Evolutionary conservation across 2,329 filamentous ascomycete genomes (phyloP).

Genomic region (Stachybotrys echinatus): DNA sequence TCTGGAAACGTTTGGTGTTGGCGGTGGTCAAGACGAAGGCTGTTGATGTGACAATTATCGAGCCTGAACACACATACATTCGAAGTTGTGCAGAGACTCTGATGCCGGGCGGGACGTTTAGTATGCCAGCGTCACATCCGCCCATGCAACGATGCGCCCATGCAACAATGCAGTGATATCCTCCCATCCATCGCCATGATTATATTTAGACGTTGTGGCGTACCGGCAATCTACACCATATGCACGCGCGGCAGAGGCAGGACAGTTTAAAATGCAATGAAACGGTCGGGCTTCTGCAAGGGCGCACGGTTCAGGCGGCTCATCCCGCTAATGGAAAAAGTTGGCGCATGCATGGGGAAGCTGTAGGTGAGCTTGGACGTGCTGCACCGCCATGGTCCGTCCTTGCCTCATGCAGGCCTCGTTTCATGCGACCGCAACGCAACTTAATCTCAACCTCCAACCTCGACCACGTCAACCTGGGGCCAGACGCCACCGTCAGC

Average conservation of each 20-base stretch:
- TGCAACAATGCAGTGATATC: too few relatives aligned
- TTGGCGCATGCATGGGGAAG: slow-evolving; percentile 14
- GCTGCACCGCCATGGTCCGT: background rate
- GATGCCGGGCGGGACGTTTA: too few relatives aligned
- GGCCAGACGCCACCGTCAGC: background rate
- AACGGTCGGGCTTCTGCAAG: background rate
- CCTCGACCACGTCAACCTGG: background rate
- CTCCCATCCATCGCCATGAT: too few relatives aligned
- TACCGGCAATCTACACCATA: too few relatives aligned
- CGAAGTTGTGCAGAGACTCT: too few relatives aligned
- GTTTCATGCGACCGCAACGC: background rate
- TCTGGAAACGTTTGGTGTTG: background rate
- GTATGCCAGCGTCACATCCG: too few relatives aligned
- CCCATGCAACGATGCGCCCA: too few relatives aligned
- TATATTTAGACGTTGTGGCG: too few relatives aligned
- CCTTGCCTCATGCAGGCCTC: background rate
- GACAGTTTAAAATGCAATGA: background rate
- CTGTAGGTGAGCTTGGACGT: background rate
- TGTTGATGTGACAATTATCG: background rate
- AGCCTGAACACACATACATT: too few relatives aligned
- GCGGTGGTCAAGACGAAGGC: background rate
- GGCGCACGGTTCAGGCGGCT: slow-evolving; percentile 21
- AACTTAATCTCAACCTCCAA: background rate
- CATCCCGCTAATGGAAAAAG: slow-evolving; percentile 13
- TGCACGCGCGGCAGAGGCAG: too few relatives aligned